Percentiles rank a stretch among this genome's conserved stretches.
Conservation (phyloP, 495 filamentous ascomycete species). For the Tetracladium setigerum region DNA sequence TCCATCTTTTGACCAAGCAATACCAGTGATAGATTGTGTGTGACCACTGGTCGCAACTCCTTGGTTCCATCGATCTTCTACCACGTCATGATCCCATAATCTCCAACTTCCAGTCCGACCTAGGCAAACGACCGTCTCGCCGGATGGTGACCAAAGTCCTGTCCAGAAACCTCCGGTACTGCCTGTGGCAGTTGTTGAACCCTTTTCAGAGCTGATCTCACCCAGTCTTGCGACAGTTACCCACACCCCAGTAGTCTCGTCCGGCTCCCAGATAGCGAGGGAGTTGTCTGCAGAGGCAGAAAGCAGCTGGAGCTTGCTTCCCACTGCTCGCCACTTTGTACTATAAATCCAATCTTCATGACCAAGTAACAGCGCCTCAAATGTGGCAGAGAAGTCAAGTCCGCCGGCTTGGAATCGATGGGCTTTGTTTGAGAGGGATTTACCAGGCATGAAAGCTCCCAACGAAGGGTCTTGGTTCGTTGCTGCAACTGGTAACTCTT, state of each 20-base stretch:
- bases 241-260: slow-evolving; percentile 81
- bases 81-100: slow-evolving; percentile 54
- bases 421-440: slow-evolving; percentile 76
- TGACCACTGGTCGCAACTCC: slow-evolving; percentile 76
- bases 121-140: slow-evolving; percentile 65
- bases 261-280: slow-evolving; percentile 83
- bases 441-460: slow-evolving; percentile 48
- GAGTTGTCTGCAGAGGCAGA: slow-evolving; percentile 95
- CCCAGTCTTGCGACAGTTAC: slow-evolving; percentile 75
- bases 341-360: slow-evolving; percentile 99
- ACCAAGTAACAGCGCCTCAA: slow-evolving; percentile 89
- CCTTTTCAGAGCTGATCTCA: slow-evolving; percentile 89
- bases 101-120: slow-evolving; percentile 93
- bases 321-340: slow-evolving; percentile 59
- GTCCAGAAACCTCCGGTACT: slow-evolving; percentile 96
- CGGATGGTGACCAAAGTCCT: slow-evolving; percentile 83
- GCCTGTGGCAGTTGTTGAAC: slow-evolving; percentile 89
- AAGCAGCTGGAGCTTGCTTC: slow-evolving; percentile 60
- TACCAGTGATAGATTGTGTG: slow-evolving; percentile 65
- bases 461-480: slow-evolving; percentile 34
- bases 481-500: slow-evolving; percentile 42
- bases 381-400: slow-evolving; percentile 68
- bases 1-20: slow-evolving; percentile 79
- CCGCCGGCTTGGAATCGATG: slow-evolving; percentile 52
- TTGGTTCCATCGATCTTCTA: slow-evolving; percentile 64